phyloP scores from a whole-genome alignment of 2,329 filamentous ascomycete species.

The Colletotrichum sp. region DNA sequence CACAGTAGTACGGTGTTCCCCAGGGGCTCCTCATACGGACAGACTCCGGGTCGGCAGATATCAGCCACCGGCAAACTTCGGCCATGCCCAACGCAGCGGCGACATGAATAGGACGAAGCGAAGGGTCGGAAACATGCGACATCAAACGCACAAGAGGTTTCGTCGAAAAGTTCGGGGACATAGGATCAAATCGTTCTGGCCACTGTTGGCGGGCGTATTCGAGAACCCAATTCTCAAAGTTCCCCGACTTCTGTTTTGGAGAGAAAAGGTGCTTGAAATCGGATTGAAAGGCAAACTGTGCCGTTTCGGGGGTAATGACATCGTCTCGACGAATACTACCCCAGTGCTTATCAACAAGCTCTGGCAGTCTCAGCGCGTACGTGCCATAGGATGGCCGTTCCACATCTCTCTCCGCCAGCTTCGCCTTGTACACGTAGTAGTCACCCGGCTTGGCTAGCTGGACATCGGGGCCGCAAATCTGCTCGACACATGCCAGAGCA shows the following conservation, averaged over 20 bases:
- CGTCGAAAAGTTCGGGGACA: constrained; percentile 21
- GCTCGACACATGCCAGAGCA: not conserved
- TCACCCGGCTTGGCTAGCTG: not conserved
- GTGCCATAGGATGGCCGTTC: not conserved
- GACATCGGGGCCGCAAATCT: not conserved
- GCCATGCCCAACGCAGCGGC: constrained; percentile 36
- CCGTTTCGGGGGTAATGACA: rapidly evolving
- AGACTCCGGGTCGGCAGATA: not conserved
- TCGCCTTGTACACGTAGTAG: not conserved
- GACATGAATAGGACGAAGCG: constrained; percentile 34
- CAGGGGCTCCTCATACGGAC: constrained; percentile 25
- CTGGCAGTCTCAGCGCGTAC: constrained; percentile 24
- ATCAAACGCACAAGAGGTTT: constrained; percentile 31
- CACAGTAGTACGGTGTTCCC: constrained; percentile 37
- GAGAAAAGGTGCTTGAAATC: constrained; percentile 33
- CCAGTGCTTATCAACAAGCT: constrained; percentile 31
- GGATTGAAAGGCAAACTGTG: constrained; percentile 12
- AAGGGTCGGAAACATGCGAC: constrained; percentile 29
- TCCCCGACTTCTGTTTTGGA: constrained; percentile 24
- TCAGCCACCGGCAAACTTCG: constrained; percentile 26
- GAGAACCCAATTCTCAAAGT: constrained; percentile 40
- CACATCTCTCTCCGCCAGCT: not conserved
- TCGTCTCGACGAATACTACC: not conserved
- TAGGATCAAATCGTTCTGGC: constrained; percentile 25
- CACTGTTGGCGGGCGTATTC: constrained; percentile 35